Conservation (phyloP, 331 rosid species). For the Telfairia occidentalis region DNA sequence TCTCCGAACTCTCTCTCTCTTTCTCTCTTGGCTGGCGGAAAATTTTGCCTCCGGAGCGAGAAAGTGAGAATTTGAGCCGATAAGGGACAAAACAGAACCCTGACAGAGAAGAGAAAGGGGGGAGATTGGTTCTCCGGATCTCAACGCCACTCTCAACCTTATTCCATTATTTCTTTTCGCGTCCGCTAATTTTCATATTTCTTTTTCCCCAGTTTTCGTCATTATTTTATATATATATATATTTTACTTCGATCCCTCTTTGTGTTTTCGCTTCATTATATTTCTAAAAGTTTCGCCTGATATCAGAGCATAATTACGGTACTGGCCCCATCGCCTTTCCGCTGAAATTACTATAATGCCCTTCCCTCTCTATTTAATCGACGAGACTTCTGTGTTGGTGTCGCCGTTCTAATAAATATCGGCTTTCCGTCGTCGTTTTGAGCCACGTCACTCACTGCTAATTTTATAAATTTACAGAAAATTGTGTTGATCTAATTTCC, state of each 20-base stretch:
- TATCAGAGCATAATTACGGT: background rate
- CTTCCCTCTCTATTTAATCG: background rate
- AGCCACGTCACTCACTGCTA: background rate
- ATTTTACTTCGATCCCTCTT: background rate
- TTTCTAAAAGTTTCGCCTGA: background rate
- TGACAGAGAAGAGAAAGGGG: constrained; percentile 26
- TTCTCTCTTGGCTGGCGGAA: constrained; percentile 30
- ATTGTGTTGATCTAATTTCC: background rate
- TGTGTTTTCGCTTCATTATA: background rate
- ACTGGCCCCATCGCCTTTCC: background rate
- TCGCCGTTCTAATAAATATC: background rate
- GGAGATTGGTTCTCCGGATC: constrained; percentile 50
- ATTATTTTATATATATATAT: background rate
- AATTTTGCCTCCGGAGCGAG: constrained; percentile 41
- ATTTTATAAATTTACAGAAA: background rate
- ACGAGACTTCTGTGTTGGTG: background rate
- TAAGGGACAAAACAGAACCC: constrained; percentile 48
- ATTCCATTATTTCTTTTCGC: constrained; percentile 30
- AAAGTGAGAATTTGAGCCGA: constrained; percentile 64
- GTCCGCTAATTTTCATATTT: constrained; percentile 32
- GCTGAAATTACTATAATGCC: background rate
- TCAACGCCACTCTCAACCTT: constrained; percentile 27
- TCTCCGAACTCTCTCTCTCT: background rate
- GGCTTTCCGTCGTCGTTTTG: background rate
- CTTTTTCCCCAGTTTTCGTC: background rate